Percentiles rank a stretch among this genome's conserved stretches.
These are phyloP conservation scores for Backusella circina DNA, from an alignment of 192 early-diverging fungal genomes.

Conservation along the genomic window DNA sequence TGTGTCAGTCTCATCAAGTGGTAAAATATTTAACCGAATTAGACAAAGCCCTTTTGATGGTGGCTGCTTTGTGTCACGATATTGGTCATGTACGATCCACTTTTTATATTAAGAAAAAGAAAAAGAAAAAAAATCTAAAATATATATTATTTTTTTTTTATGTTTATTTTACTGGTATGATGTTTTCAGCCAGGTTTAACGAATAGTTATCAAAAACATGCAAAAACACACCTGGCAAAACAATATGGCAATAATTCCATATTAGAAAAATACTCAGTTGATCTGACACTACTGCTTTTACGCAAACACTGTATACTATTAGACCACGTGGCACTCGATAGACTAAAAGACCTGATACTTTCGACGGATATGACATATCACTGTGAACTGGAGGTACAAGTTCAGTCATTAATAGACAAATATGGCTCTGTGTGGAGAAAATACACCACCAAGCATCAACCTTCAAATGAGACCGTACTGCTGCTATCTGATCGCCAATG, in stretches of 20 bases:
- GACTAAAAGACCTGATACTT: conserved; percentile 7
- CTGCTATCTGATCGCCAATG: conserved; percentile 48
- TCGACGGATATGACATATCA: conserved; percentile 12
- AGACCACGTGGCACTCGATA: conserved; percentile 27
- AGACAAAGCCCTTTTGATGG: conserved; percentile 69
- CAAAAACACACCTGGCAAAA: conserved; percentile 66
- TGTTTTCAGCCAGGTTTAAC: conserved; percentile 72
- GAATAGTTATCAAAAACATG: conserved; percentile 83
- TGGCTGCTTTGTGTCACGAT: conserved; percentile 86
- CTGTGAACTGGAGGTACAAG: not conserved
- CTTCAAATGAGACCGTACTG: conserved; percentile 17
- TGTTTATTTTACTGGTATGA: not conserved
- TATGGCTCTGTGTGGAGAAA: not conserved
- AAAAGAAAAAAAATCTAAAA: not conserved
- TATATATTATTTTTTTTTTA: not conserved
- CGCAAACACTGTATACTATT: conserved; percentile 59
- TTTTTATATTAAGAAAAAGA: not conserved
- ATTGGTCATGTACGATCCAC: conserved; percentile 62
- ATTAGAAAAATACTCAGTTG: conserved; percentile 80
- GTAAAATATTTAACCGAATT: conserved; percentile 60
- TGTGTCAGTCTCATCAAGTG: conserved; percentile 63
- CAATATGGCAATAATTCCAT: conserved; percentile 71
- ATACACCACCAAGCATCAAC: not conserved
- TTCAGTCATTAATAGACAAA: not conserved
- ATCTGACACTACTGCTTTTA: conserved; percentile 61